A percentile compares a stretch with the other conserved stretches of the same genome.
These are phyloP conservation scores for Paecilomyces variotii DNA, from an alignment of 2,329 filamentous ascomycete genomes.

Conservation along the genomic window DNA sequence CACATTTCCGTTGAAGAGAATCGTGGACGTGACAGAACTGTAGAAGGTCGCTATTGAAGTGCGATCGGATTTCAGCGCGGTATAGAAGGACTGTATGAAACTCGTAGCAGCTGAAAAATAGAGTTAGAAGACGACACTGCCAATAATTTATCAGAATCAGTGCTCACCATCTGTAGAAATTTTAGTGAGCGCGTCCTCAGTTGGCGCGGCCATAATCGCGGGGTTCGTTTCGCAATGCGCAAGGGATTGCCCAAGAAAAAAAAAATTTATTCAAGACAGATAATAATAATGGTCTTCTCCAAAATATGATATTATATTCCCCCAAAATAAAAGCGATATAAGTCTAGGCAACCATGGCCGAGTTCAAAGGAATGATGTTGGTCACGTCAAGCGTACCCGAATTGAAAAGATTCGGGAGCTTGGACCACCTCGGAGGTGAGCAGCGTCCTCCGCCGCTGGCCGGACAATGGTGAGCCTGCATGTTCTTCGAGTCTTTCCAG, in stretches of 20 bases:
- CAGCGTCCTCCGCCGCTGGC: background rate
- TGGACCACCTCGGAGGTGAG: slow-evolving; percentile 22
- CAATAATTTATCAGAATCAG: background rate
- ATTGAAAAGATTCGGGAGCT: slow-evolving; percentile 17
- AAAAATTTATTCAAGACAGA: background rate
- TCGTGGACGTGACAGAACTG: slow-evolving; percentile 52
- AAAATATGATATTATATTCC: background rate
- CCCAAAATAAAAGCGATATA: background rate
- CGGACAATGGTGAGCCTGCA: background rate
- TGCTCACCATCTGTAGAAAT: slow-evolving; percentile 35
- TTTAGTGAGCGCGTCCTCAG: slow-evolving; percentile 30
- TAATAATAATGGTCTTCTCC: background rate
- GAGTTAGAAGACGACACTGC: background rate
- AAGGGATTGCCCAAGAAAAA: background rate
- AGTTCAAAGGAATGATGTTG: background rate
- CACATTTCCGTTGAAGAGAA: slow-evolving; percentile 70
- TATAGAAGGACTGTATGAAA: slow-evolving; percentile 70
- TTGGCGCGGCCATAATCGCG: slow-evolving; percentile 22
- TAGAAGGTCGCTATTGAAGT: slow-evolving; percentile 62
- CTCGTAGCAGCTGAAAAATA: slow-evolving; percentile 53
- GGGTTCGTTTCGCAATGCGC: background rate
- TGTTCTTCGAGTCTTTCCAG: background rate
- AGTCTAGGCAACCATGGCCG: background rate
- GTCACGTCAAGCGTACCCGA: background rate
- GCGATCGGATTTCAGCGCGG: slow-evolving; percentile 56